Evolutionary conservation across 2,329 filamentous ascomycete species (phyloP).

Genomic region (Epichloe gansuensis): DNA sequence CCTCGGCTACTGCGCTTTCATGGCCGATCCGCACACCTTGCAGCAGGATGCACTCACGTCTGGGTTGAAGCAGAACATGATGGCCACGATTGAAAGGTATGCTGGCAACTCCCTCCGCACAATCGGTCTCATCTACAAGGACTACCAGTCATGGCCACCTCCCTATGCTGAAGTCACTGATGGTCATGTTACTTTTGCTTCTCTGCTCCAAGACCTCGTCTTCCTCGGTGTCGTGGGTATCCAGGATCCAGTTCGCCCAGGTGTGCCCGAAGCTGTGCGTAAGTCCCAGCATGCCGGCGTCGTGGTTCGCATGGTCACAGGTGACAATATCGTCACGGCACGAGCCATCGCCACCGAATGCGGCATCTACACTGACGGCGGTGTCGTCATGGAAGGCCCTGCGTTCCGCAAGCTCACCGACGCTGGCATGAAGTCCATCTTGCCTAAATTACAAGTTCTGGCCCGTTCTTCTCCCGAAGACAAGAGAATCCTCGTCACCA

Average conservation of each 20-base stretch:
- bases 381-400: constrained; percentile 62
- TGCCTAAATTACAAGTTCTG: constrained; percentile 57
- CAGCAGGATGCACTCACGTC: constrained; percentile 41
- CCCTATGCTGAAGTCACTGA: constrained; percentile 30
- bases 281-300: constrained; percentile 64
- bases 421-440: constrained; percentile 50
- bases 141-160: constrained; percentile 78
- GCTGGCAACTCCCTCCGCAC: constrained; percentile 72
- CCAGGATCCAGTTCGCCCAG: constrained; percentile 64
- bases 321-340: constrained; percentile 69
- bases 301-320: constrained; percentile 73
- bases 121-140: constrained; percentile 71
- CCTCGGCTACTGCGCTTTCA: constrained; percentile 39
- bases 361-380: constrained; percentile 54
- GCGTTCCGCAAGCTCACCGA: constrained; percentile 59
- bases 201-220: constrained; percentile 54
- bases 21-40: constrained; percentile 30
- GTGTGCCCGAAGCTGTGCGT: constrained; percentile 60
- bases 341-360: constrained; percentile 69
- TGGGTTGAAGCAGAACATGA: constrained; percentile 26
- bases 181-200: constrained; percentile 40
- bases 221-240: constrained; percentile 65
- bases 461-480: constrained; percentile 66
- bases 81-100: constrained; percentile 55
- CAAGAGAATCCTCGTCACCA: constrained; percentile 59